Percentiles rank a stretch among this genome's conserved stretches.
phyloP scores from a whole-genome alignment of 139 green algal species.

The Tetradesmus lagerheimii region DNA sequence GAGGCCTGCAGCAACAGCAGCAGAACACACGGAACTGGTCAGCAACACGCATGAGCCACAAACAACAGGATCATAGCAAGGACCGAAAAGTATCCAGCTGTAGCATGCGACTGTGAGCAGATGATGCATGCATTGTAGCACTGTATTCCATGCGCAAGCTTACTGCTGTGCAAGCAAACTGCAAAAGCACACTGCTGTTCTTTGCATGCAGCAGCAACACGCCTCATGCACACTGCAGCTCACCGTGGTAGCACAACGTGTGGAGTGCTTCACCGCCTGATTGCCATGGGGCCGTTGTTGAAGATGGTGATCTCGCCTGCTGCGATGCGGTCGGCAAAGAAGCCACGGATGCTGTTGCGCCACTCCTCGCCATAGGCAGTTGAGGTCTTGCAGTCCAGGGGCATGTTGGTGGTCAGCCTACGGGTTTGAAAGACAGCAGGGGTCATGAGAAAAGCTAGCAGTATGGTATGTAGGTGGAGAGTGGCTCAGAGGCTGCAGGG shows the following conservation, averaged over 20 bases:
- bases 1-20: background rate
- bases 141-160: background rate
- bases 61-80: background rate
- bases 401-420: constrained; percentile 11
- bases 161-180: background rate
- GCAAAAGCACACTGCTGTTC: background rate
- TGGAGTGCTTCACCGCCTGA: background rate
- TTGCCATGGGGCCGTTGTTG: constrained; percentile 22
- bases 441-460: background rate
- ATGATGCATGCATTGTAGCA: too few relatives aligned
- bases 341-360: constrained; percentile 37
- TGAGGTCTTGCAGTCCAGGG: constrained; percentile 18
- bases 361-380: constrained; percentile 21
- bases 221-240: too few relatives aligned
- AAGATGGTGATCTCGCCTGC: constrained; percentile 45
- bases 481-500: background rate
- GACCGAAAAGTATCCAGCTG: too few relatives aligned
- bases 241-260: background rate
- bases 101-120: too few relatives aligned
- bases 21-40: background rate
- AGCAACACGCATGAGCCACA: background rate
- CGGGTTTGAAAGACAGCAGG: background rate
- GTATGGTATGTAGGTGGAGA: background rate
- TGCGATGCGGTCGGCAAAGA: constrained; percentile 28
- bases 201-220: background rate